phyloP scores from a whole-genome alignment of 2,329 filamentous ascomycete genomes.

The Zelopaecilomyces penicillatus region DNA sequence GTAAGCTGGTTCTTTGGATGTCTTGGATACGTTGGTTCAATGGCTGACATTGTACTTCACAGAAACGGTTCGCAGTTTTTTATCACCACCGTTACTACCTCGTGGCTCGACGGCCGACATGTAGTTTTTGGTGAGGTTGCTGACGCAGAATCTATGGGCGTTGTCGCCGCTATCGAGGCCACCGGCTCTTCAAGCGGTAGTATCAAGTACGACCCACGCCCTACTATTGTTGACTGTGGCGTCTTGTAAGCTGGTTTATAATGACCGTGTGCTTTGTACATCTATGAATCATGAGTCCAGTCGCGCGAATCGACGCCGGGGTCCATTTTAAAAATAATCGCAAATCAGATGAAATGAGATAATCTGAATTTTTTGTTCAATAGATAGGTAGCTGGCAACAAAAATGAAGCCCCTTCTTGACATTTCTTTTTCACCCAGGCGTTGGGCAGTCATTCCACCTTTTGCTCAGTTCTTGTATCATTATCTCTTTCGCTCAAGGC shows the following conservation, averaged over 20 bases:
- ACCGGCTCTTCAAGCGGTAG: conserved; percentile 47
- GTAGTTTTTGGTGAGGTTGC: conserved; percentile 75
- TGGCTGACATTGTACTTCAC: conserved; percentile 15
- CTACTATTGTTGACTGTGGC: conserved; percentile 50
- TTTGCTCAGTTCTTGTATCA: too few species aligned
- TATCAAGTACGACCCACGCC: conserved; percentile 47
- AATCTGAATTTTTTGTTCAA: too few species aligned
- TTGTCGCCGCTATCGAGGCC: conserved; percentile 56
- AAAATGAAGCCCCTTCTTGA: too few species aligned
- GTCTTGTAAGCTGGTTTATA: conserved; percentile 30
- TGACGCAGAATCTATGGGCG: conserved; percentile 36
- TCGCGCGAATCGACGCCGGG: not conserved
- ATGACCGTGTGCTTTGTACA: conserved; percentile 11
- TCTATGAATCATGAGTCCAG: conserved; percentile 2
- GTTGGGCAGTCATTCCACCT: too few species aligned
- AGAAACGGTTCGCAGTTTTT: conserved; percentile 99
- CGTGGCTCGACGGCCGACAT: conserved; percentile 77
- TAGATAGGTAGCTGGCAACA: too few species aligned
- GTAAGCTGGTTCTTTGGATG: conserved; percentile 34
- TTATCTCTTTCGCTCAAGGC: too few species aligned
- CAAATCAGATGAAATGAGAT: too few species aligned
- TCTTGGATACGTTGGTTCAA: too few species aligned
- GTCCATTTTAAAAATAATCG: not conserved
- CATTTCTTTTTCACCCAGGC: too few species aligned
- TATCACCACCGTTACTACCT: conserved; percentile 84